These are phyloP conservation scores for Ustilago loliicola DNA, from an alignment of 1,284 basidiomycete genomes.

Conservation along the genomic window DNA sequence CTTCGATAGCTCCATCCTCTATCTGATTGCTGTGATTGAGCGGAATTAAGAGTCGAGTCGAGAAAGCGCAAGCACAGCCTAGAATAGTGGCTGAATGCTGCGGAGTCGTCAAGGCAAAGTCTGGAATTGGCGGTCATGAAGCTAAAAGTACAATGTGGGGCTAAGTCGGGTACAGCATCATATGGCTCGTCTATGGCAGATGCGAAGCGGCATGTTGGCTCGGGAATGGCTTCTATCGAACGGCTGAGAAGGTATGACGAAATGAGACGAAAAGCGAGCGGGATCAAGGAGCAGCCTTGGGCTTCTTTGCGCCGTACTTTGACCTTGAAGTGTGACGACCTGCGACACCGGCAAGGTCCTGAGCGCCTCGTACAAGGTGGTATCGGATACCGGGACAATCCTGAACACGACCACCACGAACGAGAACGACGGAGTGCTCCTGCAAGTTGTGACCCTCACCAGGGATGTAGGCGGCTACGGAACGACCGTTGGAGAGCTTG, in stretches of 20 bases:
- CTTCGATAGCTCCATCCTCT: not conserved
- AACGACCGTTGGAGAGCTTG: constrained; percentile 90
- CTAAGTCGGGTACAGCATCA: not conserved
- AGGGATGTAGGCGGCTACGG: constrained; percentile 91
- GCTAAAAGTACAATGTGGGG: constrained; percentile 29
- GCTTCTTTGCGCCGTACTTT: constrained; percentile 95
- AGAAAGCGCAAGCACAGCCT: not conserved
- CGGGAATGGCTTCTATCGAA: too few species aligned
- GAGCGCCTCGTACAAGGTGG: constrained; percentile 91
- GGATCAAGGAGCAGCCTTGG: constrained; percentile 72
- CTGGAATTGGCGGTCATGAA: not conserved
- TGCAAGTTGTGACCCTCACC: constrained; percentile 99
- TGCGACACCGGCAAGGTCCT: constrained; percentile 92
- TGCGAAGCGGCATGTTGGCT: too few species aligned
- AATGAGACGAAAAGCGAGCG: not conserved
- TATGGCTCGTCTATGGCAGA: too few species aligned
- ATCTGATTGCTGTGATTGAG: not conserved
- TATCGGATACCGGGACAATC: constrained; percentile 85
- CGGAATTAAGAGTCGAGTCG: not conserved
- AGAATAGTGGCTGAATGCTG: too few species aligned
- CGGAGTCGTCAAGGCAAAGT: not conserved
- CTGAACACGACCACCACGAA: constrained; percentile 93
- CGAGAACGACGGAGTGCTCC: constrained; percentile 94
- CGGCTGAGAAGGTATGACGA: too few species aligned
- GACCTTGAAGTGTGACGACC: constrained; percentile 85